Evolutionary conservation across 257 asterid species (phyloP), one percentile per base, ranked within the genome.

Genomic region (Cynanchum wilfordii): DNA sequence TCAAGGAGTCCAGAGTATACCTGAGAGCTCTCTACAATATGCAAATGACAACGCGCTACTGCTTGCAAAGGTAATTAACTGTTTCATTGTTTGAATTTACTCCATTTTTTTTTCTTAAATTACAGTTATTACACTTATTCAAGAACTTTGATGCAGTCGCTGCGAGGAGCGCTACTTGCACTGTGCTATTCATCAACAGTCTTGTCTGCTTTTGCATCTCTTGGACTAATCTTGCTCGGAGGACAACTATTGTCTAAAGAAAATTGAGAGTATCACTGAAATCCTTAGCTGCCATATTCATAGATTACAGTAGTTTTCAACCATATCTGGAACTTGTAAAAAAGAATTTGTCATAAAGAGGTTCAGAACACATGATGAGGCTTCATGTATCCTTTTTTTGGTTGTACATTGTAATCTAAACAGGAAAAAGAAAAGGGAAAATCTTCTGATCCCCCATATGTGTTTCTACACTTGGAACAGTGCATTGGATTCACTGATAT

Each of bases 1-100:
- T 80, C 96, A 81, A 83, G 96, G 97, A 83, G 77, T 94, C 69
- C 84, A 85, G 77, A 86, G 89, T 72, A 78, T 75, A 77, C 90
- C 90, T 3, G 96, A 88, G 84, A 91, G 90, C 85, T 87, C 98
- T 20, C 68, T 94, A 81, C 90, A 88, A 77, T 94, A 88, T 73
- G 97, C 99, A 73, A 94, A 88, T 77, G 97, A 89, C 66, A 91
- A 91, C 30, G 99, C 98, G 24, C 78, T 89, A 73, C 85, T 83
- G 80, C 97, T 91, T 45, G 95, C 93, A 2, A 91, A 89, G 97
- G 97, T 93, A 75, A 69, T 65, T 68, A 22, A 75, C 62, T 45
- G 42, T 69, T 75, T 2, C 25, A 62, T 22, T 33, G 1, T 58
- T 74, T 65, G 56, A 56, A 5, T 65, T n/a, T 68, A 15, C 24